Evolutionary conservation across 73 alveolate species (phyloP).

Genomic region (Breviolum minutum): DNA sequence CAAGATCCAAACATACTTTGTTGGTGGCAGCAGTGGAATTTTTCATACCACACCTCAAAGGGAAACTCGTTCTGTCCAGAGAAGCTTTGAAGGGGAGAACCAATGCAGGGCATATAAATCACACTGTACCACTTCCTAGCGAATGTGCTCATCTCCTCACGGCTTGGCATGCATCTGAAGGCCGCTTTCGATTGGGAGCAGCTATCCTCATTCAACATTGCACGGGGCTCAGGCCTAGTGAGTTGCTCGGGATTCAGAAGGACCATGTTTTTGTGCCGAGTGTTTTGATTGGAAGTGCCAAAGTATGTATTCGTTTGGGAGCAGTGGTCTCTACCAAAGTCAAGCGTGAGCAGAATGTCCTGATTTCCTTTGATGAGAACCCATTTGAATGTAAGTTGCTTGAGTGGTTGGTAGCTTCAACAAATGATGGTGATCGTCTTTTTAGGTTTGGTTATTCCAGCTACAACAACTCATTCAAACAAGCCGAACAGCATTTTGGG

Average conservation of each 20-base stretch:
- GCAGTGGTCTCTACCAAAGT: neutral
- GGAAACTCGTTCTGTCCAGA: neutral
- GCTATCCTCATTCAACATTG: neutral
- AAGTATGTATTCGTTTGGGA: neutral
- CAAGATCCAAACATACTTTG: neutral
- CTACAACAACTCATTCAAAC: neutral
- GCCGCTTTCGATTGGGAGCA: constrained; percentile 8
- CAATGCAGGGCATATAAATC: neutral
- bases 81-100: neutral
- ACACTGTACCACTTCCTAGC: neutral
- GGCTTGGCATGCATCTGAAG: neutral
- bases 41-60: constrained; percentile 5
- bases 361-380: neutral
- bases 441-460: neutral
- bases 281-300: neutral
- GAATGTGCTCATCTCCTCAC: constrained; percentile 1
- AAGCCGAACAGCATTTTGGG: neutral
- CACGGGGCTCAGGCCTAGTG: constrained; percentile 17
- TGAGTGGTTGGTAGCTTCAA: neutral
- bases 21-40: constrained; percentile 13
- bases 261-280: neutral
- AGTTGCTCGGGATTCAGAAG: neutral
- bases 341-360: neutral
- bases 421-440: neutral
- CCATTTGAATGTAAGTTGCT: neutral